Percentiles rank a stretch among this genome's conserved stretches.
Evolutionary conservation across 2,329 filamentous ascomycete species (phyloP).

Genomic region (Trichoderma lentiforme): DNA sequence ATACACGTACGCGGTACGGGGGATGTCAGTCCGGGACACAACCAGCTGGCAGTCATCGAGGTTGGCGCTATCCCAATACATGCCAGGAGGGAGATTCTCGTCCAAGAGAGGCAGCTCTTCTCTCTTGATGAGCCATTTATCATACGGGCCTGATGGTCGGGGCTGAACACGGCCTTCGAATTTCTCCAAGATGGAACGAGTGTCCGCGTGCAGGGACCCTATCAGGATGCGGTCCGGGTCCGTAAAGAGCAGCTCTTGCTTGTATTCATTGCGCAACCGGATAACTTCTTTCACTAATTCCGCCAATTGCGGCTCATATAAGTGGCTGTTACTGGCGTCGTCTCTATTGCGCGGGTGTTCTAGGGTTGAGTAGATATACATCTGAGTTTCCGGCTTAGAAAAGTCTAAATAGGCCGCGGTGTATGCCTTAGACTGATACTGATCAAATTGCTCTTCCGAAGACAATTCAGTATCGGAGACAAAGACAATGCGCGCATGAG

Average conservation of each 20-base stretch:
- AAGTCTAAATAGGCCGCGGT: conserved; percentile 61
- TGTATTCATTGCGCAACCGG: conserved; percentile 27
- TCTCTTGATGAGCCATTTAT: conserved; percentile 58
- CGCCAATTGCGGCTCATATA: conserved; percentile 36
- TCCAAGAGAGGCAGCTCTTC: conserved; percentile 40
- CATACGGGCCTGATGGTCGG: conserved; percentile 34
- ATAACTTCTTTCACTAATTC: conserved; percentile 31
- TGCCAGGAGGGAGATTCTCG: conserved; percentile 39
- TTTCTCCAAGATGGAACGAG: conserved; percentile 26
- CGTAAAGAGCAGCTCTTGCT: conserved; percentile 12
- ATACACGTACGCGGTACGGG: conserved; percentile 46
- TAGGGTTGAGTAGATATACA: conserved; percentile 59
- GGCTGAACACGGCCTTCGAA: conserved; percentile 27
- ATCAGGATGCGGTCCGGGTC: conserved; percentile 35
- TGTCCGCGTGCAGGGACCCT: conserved; percentile 33
- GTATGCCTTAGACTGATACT: conserved; percentile 34
- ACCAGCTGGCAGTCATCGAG: conserved; percentile 56
- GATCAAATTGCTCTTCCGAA: background rate
- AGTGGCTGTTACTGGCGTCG: background rate
- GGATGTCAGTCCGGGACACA: conserved; percentile 52
- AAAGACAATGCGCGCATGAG: conserved; percentile 43
- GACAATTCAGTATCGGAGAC: conserved; percentile 25
- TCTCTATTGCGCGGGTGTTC: conserved; percentile 31
- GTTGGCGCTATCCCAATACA: conserved; percentile 54
- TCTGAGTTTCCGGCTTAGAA: conserved; percentile 60